A percentile compares a stretch with the other conserved stretches of the same genome.
Evolutionary conservation across 2,329 filamentous ascomycete genomes (phyloP).

Genomic region (Colletotrichum lini): DNA sequence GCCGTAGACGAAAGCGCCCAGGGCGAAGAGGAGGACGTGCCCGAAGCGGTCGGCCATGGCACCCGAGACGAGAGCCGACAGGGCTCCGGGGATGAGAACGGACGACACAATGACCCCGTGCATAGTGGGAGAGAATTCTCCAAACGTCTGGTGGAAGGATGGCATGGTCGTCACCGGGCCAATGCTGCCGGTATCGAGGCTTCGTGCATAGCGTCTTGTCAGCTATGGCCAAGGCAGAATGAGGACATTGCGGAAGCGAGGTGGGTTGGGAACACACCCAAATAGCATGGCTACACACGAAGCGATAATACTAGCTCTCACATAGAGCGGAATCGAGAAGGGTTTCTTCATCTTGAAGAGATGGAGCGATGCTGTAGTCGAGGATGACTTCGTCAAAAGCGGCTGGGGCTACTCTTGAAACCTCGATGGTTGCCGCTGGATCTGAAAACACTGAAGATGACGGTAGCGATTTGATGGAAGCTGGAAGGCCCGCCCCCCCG

Average conservation of each 20-base stretch:
- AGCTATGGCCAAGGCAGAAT: neutral
- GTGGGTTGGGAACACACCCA: slow-evolving; percentile 44
- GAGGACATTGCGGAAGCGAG: neutral
- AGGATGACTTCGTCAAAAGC: neutral
- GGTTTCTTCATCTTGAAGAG: neutral
- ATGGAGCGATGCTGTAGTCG: neutral
- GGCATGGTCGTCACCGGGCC: slow-evolving; percentile 73
- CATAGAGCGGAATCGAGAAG: slow-evolving; percentile 46
- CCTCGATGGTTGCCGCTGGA: neutral
- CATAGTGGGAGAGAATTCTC: slow-evolving; percentile 66
- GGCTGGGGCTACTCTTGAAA: neutral
- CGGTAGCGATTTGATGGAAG: too few relatives aligned
- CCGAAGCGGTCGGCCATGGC: slow-evolving; percentile 68
- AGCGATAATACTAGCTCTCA: slow-evolving; percentile 49
- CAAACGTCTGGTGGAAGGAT: slow-evolving; percentile 64
- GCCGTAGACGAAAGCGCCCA: slow-evolving; percentile 66
- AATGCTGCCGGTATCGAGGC: slow-evolving; percentile 65
- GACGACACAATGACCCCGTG: slow-evolving; percentile 73
- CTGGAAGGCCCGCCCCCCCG: neutral
- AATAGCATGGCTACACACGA: slow-evolving; percentile 52
- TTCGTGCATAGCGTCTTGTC: slow-evolving; percentile 14
- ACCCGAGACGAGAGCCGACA: slow-evolving; percentile 72
- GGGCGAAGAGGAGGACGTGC: slow-evolving; percentile 64
- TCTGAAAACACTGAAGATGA: neutral
- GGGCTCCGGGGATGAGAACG: slow-evolving; percentile 71